A percentile compares a stretch with the other conserved stretches of the same genome.
phyloP scores from a whole-genome alignment of 2,329 filamentous ascomycete species.

The Ophiostoma angusticollis region DNA sequence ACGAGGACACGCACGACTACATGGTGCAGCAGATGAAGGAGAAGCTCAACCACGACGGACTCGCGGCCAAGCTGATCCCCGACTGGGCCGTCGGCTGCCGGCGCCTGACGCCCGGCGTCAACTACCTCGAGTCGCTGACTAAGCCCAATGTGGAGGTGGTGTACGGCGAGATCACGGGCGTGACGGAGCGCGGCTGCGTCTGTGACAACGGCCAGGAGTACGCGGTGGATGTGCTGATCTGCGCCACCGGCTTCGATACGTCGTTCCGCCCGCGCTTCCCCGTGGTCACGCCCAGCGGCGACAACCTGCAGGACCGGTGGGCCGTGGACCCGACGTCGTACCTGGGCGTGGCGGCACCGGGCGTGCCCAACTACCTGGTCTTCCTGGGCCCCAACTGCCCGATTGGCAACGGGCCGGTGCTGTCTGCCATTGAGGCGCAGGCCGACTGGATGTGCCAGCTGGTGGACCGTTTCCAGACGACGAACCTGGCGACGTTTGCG shows the following conservation, averaged over 20 bases:
- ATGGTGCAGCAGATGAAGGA: slow-evolving; percentile 28
- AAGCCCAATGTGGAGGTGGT: slow-evolving; percentile 32
- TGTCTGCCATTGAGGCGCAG: slow-evolving; percentile 14
- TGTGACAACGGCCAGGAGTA: slow-evolving; percentile 19
- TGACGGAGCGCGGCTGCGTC: slow-evolving; percentile 21
- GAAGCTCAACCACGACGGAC: slow-evolving; percentile 18
- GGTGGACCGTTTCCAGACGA: slow-evolving; percentile 36
- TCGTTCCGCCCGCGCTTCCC: slow-evolving; percentile 24
- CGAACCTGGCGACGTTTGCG: slow-evolving; percentile 28
- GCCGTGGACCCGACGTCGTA: slow-evolving; percentile 24
- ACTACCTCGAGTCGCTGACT: slow-evolving; percentile 29
- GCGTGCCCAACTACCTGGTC: slow-evolving; percentile 18
- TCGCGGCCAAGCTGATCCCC: slow-evolving; percentile 27
- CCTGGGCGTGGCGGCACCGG: slow-evolving; percentile 21
- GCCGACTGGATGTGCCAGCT: slow-evolving; percentile 33
- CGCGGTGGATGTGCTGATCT: slow-evolving; percentile 19
- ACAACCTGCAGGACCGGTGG: slow-evolving; percentile 16
- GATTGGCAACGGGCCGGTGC: slow-evolving; percentile 13
- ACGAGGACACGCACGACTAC: slow-evolving; percentile 26
- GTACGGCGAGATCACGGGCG: slow-evolving; percentile 21
- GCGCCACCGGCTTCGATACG: slow-evolving; percentile 27
- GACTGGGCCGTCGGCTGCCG: slow-evolving; percentile 31
- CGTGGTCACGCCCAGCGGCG: slow-evolving; percentile 9
- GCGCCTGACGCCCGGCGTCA: slow-evolving; percentile 29
- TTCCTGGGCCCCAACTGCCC: slow-evolving; percentile 14